A percentile compares a stretch with the other conserved stretches of the same genome.
Evolutionary conservation across 2,329 filamentous ascomycete genomes (phyloP).

Genomic region (Fusarium sp.): DNA sequence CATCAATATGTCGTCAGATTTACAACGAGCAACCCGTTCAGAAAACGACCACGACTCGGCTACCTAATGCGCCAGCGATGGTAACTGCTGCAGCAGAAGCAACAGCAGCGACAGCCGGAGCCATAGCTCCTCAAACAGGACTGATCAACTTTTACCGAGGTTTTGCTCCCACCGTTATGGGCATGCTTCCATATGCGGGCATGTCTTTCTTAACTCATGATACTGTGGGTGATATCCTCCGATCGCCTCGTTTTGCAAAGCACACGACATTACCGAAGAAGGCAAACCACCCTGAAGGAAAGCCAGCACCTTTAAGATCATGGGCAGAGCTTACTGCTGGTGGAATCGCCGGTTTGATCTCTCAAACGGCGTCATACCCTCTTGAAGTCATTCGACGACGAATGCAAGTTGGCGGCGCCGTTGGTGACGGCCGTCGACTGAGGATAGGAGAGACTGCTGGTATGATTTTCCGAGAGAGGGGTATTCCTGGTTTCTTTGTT

Average conservation of each 20-base stretch:
- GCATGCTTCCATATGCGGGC: constrained; percentile 97
- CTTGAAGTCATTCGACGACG: constrained; percentile 89
- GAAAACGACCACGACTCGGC: constrained; percentile 42
- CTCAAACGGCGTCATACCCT: constrained; percentile 92
- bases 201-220: constrained; percentile 97
- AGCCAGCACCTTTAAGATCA: constrained; percentile 77
- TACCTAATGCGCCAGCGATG: constrained; percentile 40
- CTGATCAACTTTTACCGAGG: constrained; percentile 94
- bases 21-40: constrained; percentile 75
- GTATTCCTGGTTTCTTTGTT: constrained; percentile 85
- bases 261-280: constrained; percentile 79
- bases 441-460: constrained; percentile 80
- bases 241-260: constrained; percentile 69
- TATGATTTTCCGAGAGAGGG: constrained; percentile 78
- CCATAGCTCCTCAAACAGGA: constrained; percentile 68
- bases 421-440: constrained; percentile 85
- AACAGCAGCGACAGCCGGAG: constrained; percentile 51
- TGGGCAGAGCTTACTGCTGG: constrained; percentile 89
- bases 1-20: constrained; percentile 83
- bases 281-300: constrained; percentile 60
- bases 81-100: constrained; percentile 52
- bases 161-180: constrained; percentile 86
- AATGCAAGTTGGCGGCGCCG: constrained; percentile 96
- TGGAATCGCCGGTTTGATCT: constrained; percentile 85
- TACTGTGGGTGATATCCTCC: constrained; percentile 83